phyloP scores from a whole-genome alignment of 163 green algal species.

The Scenedesmus sp. region DNA sequence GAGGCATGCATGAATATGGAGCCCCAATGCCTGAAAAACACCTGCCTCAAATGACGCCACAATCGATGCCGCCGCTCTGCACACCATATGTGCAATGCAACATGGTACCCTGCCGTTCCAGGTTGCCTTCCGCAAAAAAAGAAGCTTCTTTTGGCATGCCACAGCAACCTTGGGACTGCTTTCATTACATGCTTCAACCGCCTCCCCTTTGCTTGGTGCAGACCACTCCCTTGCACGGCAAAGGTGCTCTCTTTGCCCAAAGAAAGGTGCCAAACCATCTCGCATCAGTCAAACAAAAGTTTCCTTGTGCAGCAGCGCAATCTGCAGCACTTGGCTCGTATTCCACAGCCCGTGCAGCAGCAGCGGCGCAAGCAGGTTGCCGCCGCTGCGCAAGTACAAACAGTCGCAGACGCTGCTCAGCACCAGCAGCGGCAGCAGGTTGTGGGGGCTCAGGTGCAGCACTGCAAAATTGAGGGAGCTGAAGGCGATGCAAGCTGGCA shows the following conservation, averaged over 20 bases:
- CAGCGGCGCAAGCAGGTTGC: constrained; percentile 58
- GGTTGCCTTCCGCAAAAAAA: background rate
- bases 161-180: background rate
- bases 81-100: too few relatives aligned
- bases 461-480: constrained; percentile 58
- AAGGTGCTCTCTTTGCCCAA: background rate
- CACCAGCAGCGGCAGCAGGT: constrained; percentile 55
- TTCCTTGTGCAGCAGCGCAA: constrained; percentile 58
- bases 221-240: too few relatives aligned
- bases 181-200: background rate
- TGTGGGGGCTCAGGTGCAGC: constrained; percentile 59
- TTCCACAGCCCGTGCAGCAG: constrained; percentile 68
- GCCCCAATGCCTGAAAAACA: too few relatives aligned
- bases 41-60: too few relatives aligned
- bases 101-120: too few relatives aligned
- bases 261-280: background rate
- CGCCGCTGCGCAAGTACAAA: constrained; percentile 63
- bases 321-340: constrained; percentile 56
- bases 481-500: constrained; percentile 54
- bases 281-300: constrained; percentile 57
- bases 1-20: too few relatives aligned
- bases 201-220: too few relatives aligned
- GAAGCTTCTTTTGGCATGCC: background rate
- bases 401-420: constrained; percentile 53
- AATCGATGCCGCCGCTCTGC: too few relatives aligned